Evolutionary conservation across 306 rosid genomes (phyloP).

Genomic region (Cucurbita moschata): DNA sequence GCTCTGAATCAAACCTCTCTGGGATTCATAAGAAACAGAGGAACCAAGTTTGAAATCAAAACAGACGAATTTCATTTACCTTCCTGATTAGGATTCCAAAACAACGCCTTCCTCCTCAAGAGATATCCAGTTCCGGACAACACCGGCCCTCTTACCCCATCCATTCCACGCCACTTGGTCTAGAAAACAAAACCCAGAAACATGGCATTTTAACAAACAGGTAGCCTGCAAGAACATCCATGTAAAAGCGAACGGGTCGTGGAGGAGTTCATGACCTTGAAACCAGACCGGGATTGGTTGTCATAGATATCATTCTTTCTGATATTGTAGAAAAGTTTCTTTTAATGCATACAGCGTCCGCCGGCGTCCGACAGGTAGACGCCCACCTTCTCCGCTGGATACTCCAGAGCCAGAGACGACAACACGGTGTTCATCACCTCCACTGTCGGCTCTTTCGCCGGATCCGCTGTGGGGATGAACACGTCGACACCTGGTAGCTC

Average conservation of each 20-base stretch:
- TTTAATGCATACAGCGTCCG: slow-evolving; percentile 37
- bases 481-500: slow-evolving; percentile 49
- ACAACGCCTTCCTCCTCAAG: slow-evolving; percentile 22
- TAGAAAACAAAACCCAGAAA: neutral
- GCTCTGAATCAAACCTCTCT: no score
- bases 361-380: slow-evolving; percentile 69
- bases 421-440: slow-evolving; percentile 63
- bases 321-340: slow-evolving; percentile 28
- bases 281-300: slow-evolving; percentile 24
- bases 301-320: slow-evolving; percentile 41
- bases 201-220: neutral
- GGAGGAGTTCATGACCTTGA: slow-evolving; percentile 11
- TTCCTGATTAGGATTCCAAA: no score
- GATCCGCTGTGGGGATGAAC: slow-evolving; percentile 61
- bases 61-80: no score
- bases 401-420: slow-evolving; percentile 64
- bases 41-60: no score
- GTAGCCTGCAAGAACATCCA: neutral
- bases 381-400: slow-evolving; percentile 50
- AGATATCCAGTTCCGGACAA: slow-evolving; percentile 36
- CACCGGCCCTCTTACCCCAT: slow-evolving; percentile 41
- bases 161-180: slow-evolving; percentile 47
- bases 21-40: no score
- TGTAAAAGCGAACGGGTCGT: neutral
- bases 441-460: slow-evolving; percentile 46